phyloP scores from a whole-genome alignment of 257 asterid genomes.

The Solanum medicagineum region DNA sequence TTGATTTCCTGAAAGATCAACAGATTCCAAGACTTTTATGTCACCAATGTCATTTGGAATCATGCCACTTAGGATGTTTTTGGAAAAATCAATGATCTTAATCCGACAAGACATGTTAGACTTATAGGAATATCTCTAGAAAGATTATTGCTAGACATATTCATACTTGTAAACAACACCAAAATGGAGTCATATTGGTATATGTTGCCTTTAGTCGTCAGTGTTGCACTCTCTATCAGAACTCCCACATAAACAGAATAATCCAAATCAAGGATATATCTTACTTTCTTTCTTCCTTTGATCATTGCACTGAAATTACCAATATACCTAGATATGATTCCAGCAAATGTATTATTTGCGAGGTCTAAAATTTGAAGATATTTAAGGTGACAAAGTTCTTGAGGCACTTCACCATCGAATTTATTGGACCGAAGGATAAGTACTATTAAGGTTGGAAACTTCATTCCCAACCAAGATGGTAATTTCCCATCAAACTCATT shows the following conservation, averaged over 20 bases:
- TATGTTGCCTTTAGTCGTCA: conserved; percentile 6
- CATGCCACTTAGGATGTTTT: conserved; percentile 11
- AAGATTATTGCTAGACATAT: conserved; percentile 15
- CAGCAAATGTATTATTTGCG: too few species aligned
- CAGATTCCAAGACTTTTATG: background rate
- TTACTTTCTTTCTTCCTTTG: background rate
- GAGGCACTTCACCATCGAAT: too few species aligned
- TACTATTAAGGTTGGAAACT: too few species aligned
- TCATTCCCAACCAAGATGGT: too few species aligned
- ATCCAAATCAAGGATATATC: background rate
- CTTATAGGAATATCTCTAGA: conserved; percentile 16
- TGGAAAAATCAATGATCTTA: conserved; percentile 15
- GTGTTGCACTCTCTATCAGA: background rate
- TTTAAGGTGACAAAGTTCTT: too few species aligned
- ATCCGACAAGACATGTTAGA: conserved; percentile 9
- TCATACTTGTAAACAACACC: conserved; percentile 2
- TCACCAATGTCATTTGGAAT: conserved; percentile 12
- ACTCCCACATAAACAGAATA: background rate
- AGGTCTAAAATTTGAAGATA: too few species aligned
- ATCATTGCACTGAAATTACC: conserved; percentile 21
- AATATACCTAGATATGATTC: background rate
- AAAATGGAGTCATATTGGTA: background rate
- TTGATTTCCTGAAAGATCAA: conserved; percentile 2
- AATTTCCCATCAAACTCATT: background rate
- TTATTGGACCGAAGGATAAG: too few species aligned